Percentiles rank a stretch among this genome's conserved stretches.
Conservation (phyloP, 163 green algal genomes). For the Chlamydomonas reinhardtii region DNA sequence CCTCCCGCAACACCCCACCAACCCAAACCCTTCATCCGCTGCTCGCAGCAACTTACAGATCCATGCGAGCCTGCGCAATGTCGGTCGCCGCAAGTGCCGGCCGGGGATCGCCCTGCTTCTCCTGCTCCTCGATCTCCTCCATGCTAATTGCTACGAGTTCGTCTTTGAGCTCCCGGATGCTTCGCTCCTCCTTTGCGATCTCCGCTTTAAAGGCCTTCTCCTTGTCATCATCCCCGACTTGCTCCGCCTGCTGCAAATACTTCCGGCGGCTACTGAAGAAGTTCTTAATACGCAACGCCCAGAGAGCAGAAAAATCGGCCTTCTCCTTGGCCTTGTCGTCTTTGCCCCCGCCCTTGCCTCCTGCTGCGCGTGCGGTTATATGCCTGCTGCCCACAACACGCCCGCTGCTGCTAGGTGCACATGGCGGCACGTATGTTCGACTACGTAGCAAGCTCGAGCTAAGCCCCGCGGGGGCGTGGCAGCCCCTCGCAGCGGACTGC, state of each 20-base stretch:
- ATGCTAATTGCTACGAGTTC: slow-evolving; percentile 1
- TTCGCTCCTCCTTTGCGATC: slow-evolving; percentile 41
- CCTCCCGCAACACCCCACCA: too few relatives aligned
- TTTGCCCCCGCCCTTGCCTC: slow-evolving; percentile 20
- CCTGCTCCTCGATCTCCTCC: slow-evolving; percentile 3
- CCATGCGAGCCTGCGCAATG: slow-evolving; percentile 29
- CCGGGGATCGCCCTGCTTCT: not conserved
- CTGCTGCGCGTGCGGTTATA: not conserved
- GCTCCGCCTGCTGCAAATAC: slow-evolving; percentile 54
- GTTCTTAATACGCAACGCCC: slow-evolving; percentile 63
- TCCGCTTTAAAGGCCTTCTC: slow-evolving; percentile 47
- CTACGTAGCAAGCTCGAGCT: not conserved
- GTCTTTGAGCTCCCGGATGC: slow-evolving; percentile 5
- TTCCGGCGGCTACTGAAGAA: slow-evolving; percentile 65
- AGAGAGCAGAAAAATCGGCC: slow-evolving; percentile 69
- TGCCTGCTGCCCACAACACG: not conserved
- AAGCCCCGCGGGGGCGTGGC: not conserved
- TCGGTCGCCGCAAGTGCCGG: slow-evolving; percentile 10
- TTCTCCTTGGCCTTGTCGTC: slow-evolving; percentile 56
- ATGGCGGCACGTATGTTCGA: slow-evolving; percentile 27
- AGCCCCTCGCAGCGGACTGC: slow-evolving; percentile 20
- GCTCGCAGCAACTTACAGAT: slow-evolving; percentile 39
- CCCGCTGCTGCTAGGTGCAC: slow-evolving; percentile 33
- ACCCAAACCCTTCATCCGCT: not conserved
- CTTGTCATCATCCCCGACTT: slow-evolving; percentile 9